Conservation (phyloP, 345 rosid species). For the Rhodamnia rubescens region DNA sequence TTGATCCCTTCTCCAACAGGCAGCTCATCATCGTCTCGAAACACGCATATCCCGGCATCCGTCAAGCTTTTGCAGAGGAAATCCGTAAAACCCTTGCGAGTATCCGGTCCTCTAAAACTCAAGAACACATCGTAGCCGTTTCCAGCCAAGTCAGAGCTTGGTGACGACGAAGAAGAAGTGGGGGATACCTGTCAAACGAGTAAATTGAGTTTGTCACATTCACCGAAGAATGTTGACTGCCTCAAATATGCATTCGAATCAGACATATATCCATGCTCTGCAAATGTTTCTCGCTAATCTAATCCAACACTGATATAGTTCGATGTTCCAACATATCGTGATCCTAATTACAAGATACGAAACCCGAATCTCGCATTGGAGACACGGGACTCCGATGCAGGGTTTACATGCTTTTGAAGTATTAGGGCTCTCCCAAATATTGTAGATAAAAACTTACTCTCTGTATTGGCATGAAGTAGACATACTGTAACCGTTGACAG, state of each 20-base stretch:
- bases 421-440: too few species aligned
- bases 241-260: too few species aligned
- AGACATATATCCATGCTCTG: neutral
- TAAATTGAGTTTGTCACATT: neutral
- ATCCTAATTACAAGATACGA: too few species aligned
- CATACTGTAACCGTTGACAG: too few species aligned
- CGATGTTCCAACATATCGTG: neutral
- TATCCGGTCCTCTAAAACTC: neutral
- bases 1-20: neutral
- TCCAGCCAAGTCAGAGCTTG: neutral
- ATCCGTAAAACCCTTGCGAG: neutral
- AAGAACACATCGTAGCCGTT: neutral
- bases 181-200: neutral
- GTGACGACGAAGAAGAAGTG: neutral
- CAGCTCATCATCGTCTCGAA: neutral
- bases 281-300: neutral
- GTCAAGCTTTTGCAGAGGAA: neutral
- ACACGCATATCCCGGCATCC: neutral
- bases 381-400: too few species aligned
- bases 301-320: neutral
- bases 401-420: too few species aligned
- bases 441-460: too few species aligned
- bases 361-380: too few species aligned
- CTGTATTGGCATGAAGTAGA: too few species aligned
- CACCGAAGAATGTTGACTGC: too few species aligned